Percentiles rank a stretch among this genome's conserved stretches.
Conservation (phyloP, 2,329 filamentous ascomycete genomes). For the Arthrobotrys musiformis region DNA sequence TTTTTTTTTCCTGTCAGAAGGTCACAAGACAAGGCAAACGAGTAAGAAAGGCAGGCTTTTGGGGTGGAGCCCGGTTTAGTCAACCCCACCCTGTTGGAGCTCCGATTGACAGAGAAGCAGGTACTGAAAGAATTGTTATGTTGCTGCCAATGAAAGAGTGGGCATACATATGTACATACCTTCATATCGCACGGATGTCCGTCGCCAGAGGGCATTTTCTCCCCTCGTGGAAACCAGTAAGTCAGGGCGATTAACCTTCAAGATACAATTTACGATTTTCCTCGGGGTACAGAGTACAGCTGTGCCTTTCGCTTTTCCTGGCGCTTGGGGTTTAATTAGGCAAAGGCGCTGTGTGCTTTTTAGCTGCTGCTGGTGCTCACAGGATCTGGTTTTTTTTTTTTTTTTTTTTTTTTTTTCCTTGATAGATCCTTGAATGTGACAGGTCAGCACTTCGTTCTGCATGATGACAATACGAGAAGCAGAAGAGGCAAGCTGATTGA, state of each 20-base stretch:
- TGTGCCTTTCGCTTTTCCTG: not conserved
- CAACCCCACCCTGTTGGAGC: constrained; percentile 34
- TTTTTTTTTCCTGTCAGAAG: constrained; percentile 19
- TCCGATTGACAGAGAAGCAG: constrained; percentile 19
- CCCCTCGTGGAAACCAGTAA: not conserved
- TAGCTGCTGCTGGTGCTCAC: constrained; percentile 1
- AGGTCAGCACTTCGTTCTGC: constrained; percentile 24
- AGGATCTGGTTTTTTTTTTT: no score
- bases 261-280: not conserved
- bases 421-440: constrained; percentile 10
- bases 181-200: no score
- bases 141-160: no score
- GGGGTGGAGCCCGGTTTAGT: constrained; percentile 27
- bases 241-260: constrained; percentile 1
- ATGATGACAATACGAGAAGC: constrained; percentile 29
- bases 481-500: constrained; percentile 17
- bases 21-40: constrained; percentile 30
- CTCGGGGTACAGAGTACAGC: not conserved
- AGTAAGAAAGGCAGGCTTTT: not conserved
- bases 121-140: constrained; percentile 17
- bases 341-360: constrained; percentile 36
- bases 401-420: no score
- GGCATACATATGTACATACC: not conserved
- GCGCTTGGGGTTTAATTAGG: constrained; percentile 35
- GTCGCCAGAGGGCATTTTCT: not conserved